Evolutionary conservation across 2,329 filamentous ascomycete species (phyloP).

Genomic region (Septoria linicola): DNA sequence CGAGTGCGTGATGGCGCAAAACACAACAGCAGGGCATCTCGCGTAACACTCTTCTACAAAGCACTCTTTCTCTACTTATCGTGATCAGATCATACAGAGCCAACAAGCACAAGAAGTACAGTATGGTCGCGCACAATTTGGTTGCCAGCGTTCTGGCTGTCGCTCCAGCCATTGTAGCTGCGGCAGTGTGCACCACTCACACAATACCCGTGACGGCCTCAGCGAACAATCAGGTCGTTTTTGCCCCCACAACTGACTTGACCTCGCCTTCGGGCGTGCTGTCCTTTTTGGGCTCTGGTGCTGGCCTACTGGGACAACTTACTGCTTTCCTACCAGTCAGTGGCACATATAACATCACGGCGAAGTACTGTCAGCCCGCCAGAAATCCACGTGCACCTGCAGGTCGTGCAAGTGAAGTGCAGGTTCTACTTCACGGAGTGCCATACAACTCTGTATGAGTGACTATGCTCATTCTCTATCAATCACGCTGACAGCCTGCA

Average conservation of each 20-base stretch:
- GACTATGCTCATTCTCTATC: no score
- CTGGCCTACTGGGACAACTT: conserved; percentile 21
- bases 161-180: conserved; percentile 6
- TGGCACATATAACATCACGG: conserved; percentile 21
- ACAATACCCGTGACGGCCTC: conserved; percentile 13
- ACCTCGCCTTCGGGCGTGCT: conserved; percentile 19
- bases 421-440: conserved; percentile 22
- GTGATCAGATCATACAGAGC: no score
- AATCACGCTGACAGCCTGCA: conserved; percentile 1
- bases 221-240: conserved; percentile 17
- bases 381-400: conserved; percentile 10
- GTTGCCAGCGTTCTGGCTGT: conserved; percentile 7
- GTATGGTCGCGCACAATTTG: conserved; percentile 1
- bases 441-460: conserved; percentile 21
- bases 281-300: conserved; percentile 20
- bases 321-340: conserved; percentile 14
- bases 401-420: conserved; percentile 17
- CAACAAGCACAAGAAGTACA: background rate
- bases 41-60: no score
- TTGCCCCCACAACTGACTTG: conserved; percentile 18
- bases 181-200: conserved; percentile 17
- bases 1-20: background rate
- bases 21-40: no score
- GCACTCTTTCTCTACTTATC: no score
- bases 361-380: conserved; percentile 19